A percentile compares a stretch with the other conserved stretches of the same genome.
Conservation (phyloP, 2,329 filamentous ascomycete species). For the Akanthomyces lecanii region DNA sequence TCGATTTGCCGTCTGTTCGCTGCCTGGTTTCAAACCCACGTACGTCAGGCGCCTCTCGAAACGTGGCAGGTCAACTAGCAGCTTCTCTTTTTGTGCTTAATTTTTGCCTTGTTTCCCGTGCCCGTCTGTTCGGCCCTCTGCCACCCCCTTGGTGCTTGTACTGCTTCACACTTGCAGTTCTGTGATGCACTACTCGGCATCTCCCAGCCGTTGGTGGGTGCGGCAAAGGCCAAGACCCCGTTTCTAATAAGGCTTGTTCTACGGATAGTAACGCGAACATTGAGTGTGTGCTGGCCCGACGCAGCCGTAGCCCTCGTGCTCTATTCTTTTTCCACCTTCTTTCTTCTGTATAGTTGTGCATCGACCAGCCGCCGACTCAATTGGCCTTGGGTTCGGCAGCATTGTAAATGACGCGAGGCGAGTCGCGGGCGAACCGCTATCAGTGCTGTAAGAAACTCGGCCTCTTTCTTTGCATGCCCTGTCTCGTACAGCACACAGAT, state of each 20-base stretch:
- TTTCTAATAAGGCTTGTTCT: too few relatives aligned
- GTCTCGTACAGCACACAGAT: neutral
- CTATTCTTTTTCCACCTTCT: neutral
- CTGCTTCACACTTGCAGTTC: constrained; percentile 2
- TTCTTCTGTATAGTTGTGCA: neutral
- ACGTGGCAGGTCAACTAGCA: neutral
- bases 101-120: constrained; percentile 3
- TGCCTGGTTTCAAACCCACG: constrained; percentile 8
- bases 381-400: neutral
- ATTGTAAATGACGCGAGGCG: neutral
- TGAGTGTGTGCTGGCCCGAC: too few relatives aligned
- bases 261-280: too few relatives aligned
- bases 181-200: constrained; percentile 12
- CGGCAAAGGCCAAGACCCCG: neutral
- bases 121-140: neutral
- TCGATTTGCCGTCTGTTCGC: neutral
- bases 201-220: constrained; percentile 15
- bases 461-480: neutral
- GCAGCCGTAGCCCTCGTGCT: neutral
- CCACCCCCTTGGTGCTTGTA: constrained; percentile 11
- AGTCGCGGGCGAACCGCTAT: neutral
- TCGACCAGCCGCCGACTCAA: neutral
- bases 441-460: neutral
- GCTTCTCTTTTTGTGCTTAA: constrained; percentile 5
- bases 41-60: neutral